phyloP scores from a whole-genome alignment of 805 yeast genomes.

The Ogataea trehalophila region DNA sequence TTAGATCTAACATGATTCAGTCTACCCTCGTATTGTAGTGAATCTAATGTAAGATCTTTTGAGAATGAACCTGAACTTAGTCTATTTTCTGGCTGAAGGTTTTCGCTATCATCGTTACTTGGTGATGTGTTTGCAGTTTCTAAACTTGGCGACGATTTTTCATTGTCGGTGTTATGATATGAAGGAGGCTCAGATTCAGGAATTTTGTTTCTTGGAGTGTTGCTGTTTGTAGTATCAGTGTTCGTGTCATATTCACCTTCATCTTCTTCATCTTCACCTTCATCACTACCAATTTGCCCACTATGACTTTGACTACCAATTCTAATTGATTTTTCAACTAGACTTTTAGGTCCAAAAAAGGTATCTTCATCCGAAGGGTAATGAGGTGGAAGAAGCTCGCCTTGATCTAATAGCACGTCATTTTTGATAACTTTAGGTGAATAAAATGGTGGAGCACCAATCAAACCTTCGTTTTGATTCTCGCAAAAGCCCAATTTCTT shows the following conservation, averaged over 20 bases:
- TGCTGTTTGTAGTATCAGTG: neutral
- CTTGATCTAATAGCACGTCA: constrained; percentile 61
- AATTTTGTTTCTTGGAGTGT: constrained; percentile 3
- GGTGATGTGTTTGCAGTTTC: too few relatives aligned
- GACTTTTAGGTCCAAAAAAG: constrained; percentile 46
- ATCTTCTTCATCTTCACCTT: neutral
- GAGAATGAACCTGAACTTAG: too few relatives aligned
- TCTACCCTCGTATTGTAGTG: constrained; percentile 17
- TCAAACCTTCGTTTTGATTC: constrained; percentile 36
- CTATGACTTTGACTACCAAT: neutral
- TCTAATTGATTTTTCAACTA: constrained; percentile 7
- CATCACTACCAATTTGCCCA: neutral
- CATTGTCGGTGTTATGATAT: constrained; percentile 8
- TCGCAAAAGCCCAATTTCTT: constrained; percentile 54
- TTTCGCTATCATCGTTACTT: too few relatives aligned
- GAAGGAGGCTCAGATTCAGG: constrained; percentile 29
- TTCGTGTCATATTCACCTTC: neutral
- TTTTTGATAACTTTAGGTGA: constrained; percentile 22
- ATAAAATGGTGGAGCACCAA: constrained; percentile 37
- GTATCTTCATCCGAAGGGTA: constrained; percentile 61
- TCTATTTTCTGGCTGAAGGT: too few relatives aligned
- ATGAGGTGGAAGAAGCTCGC: constrained; percentile 68
- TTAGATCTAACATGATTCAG: constrained; percentile 7
- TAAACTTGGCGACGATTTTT: too few relatives aligned
- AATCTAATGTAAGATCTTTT: constrained; percentile 3